Base-by-base conservation (phyloP, 179 eudicot species). In the Corrigiola litoralis region DNA sequence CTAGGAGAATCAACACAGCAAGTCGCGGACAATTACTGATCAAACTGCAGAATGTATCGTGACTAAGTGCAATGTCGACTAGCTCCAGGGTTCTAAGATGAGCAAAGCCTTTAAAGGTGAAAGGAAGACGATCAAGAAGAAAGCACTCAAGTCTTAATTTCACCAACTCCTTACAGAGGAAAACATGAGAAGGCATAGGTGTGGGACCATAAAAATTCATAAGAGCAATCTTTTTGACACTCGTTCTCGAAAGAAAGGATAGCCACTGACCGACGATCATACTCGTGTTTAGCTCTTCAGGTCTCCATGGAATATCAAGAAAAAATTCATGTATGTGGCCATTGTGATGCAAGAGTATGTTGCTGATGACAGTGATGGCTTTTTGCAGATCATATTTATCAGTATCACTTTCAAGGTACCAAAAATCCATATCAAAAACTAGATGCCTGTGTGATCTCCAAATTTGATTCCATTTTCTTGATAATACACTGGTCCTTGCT, bases 121-220 rank as follows among this genome's bases (percentile, higher is more conserved):
- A 37, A 0, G 63, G 63, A 38, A 47, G 47, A 14, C 47, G 12
- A 23, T 58, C 40, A 4, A 58, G 63, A 23, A 40, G 32, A 58
- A 58, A 58, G 31, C 63, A 58, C 47, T 40, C 31, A 58, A 58
- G 63, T 40, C 40, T 58, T 2, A 58, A 48, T 25, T 38, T 40
- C 12, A 21, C 25, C 33, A 58, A 40, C 48, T 21, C 48, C 1
- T 31, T 58, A 21, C 63, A 58, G 33, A 5, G 63, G 48, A 58
- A 58, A 40, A 58, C 40, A 48, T 58, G 40, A 14, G 63, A 58
- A 38, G 63, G 48, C 63, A 58, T 58, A n/a, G n/a, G n/a, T n/a
- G n/a, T n/a, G n/a, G n/a, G 21, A 38, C 0, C 32, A 58, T 48
- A 14, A 58, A 48, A 58, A 40, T 58, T 58, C 4, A 23, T 13